Evolutionary conservation across 495 filamentous ascomycete species (phyloP).

Genomic region (Bacidia gigantensis): DNA sequence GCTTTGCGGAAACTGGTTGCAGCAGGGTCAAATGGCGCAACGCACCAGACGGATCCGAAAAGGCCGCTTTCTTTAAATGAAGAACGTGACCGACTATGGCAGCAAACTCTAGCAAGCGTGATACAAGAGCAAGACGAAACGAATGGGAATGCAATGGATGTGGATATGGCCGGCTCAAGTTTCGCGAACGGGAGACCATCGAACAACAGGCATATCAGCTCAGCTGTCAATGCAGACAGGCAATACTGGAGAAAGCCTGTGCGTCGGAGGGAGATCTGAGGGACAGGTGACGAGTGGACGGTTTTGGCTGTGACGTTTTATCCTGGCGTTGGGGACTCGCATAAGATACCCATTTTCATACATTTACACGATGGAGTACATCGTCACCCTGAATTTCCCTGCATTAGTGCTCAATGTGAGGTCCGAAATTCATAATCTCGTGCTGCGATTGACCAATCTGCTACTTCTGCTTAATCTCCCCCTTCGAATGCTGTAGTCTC

Average conservation of each 20-base stretch:
- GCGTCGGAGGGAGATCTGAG: neutral
- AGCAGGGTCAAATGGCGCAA: conserved; percentile 20
- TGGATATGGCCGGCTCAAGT: conserved; percentile 15
- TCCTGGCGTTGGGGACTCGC: conserved; percentile 9
- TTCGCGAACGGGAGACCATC: neutral
- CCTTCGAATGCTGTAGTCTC: conserved; percentile 73
- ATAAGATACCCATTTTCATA: conserved; percentile 14
- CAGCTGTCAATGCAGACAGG: conserved; percentile 18
- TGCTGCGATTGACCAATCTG: too few relatives aligned
- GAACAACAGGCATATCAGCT: conserved; percentile 10
- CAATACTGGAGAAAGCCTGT: conserved; percentile 16
- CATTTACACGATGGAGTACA: too few relatives aligned
- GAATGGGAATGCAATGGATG: conserved; percentile 1
- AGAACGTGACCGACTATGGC: conserved; percentile 13
- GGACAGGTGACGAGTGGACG: neutral
- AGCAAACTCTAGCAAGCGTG: conserved; percentile 16
- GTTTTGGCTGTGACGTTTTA: neutral
- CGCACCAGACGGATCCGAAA: too few relatives aligned
- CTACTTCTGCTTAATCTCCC: too few relatives aligned
- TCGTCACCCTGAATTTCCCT: too few relatives aligned
- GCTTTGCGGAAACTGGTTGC: conserved; percentile 53
- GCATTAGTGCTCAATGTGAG: too few relatives aligned
- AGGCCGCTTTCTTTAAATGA: conserved; percentile 1
- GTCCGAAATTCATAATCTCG: too few relatives aligned
- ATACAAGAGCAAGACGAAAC: neutral